phyloP scores from a whole-genome alignment of 2,329 filamentous ascomycete genomes.

The Aspergillus floridensis region DNA sequence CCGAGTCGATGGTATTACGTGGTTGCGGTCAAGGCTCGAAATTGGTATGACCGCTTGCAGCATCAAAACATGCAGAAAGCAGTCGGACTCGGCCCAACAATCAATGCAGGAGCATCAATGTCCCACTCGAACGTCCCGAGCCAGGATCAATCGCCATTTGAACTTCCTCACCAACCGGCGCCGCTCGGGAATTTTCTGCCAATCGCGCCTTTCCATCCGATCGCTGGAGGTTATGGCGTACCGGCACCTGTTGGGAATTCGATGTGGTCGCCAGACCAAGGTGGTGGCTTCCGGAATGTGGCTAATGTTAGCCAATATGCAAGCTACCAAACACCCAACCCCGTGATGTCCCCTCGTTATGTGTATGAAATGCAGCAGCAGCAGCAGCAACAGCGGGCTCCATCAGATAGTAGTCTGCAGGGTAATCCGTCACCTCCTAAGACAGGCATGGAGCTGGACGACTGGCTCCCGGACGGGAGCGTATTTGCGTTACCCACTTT shows the following conservation, averaged over 20 bases:
- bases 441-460: slow-evolving; percentile 31
- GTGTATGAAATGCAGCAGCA: slow-evolving; percentile 22
- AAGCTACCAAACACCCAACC: slow-evolving; percentile 14
- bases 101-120: slow-evolving; percentile 1
- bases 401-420: slow-evolving; percentile 12
- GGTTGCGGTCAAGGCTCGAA: slow-evolving; percentile 30
- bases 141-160: slow-evolving; percentile 10
- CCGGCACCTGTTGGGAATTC: slow-evolving; percentile 16
- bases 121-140: background rate
- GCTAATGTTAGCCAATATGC: slow-evolving; percentile 18
- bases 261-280: slow-evolving; percentile 26
- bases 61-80: slow-evolving; percentile 20
- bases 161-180: slow-evolving; percentile 9
- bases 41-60: slow-evolving; percentile 34
- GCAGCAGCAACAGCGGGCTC: slow-evolving; percentile 18
- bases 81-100: slow-evolving; percentile 9
- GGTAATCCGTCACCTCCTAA: slow-evolving; percentile 13
- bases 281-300: slow-evolving; percentile 15
- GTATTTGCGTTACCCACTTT: slow-evolving; percentile 28
- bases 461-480: slow-evolving; percentile 31
- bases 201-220: slow-evolving; percentile 16
- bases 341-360: slow-evolving; percentile 23
- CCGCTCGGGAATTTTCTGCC: slow-evolving; percentile 18
- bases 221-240: slow-evolving; percentile 22
- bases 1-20: slow-evolving; percentile 35